Conservation (phyloP, 805 yeast genomes). For the Schwanniomyces occidentalis region DNA sequence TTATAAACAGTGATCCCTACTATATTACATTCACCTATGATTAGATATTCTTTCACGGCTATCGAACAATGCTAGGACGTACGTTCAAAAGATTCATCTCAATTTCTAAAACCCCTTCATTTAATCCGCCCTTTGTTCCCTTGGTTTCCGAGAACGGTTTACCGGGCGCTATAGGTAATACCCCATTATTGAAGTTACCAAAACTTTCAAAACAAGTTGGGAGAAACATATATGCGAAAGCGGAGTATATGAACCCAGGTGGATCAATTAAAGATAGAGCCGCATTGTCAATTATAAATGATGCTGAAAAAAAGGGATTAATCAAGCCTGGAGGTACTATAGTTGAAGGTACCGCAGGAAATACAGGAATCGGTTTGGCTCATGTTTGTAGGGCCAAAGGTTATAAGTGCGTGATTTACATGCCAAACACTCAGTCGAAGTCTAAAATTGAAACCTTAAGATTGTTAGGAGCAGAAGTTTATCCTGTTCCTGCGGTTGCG, state of each 20-base stretch:
- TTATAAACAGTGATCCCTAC: too few species aligned
- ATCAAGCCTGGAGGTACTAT: constrained; percentile 79
- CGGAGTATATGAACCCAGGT: constrained; percentile 92
- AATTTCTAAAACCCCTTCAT: constrained; percentile 10
- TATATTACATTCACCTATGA: too few species aligned
- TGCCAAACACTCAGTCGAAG: constrained; percentile 89
- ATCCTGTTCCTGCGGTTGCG: constrained; percentile 88
- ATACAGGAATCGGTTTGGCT: constrained; percentile 93
- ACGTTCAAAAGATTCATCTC: constrained; percentile 16
- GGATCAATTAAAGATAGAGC: constrained; percentile 93
- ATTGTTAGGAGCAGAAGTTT: constrained; percentile 80
- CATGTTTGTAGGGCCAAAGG: constrained; percentile 79
- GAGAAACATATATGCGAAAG: constrained; percentile 71
- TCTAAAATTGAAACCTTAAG: constrained; percentile 73
- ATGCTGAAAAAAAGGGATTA: constrained; percentile 70
- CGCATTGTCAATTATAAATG: constrained; percentile 71
- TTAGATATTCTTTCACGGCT: too few species aligned
- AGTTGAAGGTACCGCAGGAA: constrained; percentile 94
- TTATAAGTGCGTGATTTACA: constrained; percentile 80
- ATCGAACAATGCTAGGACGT: constrained; percentile 2
- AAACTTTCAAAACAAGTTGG: constrained; percentile 25
- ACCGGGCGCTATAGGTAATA: constrained; percentile 87
- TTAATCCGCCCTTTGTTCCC: constrained; percentile 54
- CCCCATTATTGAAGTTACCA: constrained; percentile 63
- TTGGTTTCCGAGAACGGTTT: constrained; percentile 67